Conservation (phyloP, 768 basidiomycete species). For the Lentinula raphanica region DNA sequence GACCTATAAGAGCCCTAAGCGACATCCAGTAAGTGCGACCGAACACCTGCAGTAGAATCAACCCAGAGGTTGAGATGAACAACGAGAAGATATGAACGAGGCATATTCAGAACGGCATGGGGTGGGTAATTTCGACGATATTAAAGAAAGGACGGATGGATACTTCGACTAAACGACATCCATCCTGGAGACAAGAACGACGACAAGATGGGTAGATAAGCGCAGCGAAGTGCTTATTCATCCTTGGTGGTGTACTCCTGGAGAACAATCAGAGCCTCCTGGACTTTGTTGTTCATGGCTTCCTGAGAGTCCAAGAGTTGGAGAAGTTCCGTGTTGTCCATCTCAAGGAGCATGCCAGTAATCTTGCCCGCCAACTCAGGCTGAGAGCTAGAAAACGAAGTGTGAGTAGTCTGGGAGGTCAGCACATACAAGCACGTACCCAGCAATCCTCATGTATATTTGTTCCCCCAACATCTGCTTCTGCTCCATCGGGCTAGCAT, state of each 20-base stretch:
- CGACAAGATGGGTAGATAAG: neutral
- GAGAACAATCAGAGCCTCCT: slow-evolving; percentile 85
- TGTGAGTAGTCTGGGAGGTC: slow-evolving; percentile 2
- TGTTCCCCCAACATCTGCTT: slow-evolving; percentile 99
- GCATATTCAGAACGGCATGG: slow-evolving; percentile 1
- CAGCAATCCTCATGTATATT: slow-evolving; percentile 85
- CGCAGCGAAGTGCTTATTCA: slow-evolving; percentile 11
- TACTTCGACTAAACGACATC: slow-evolving; percentile 22
- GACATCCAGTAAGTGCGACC: slow-evolving; percentile 19
- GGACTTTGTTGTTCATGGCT: slow-evolving; percentile 84
- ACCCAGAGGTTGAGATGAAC: slow-evolving; percentile 19
- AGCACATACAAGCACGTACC: slow-evolving; percentile 42
- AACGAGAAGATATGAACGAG: slow-evolving; percentile 33
- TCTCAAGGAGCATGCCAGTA: slow-evolving; percentile 98
- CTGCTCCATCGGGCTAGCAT: slow-evolving; percentile 79
- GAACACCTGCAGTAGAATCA: slow-evolving; percentile 24
- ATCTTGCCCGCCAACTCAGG: slow-evolving; percentile 97
- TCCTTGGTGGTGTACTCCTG: slow-evolving; percentile 72
- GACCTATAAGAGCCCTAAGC: slow-evolving; percentile 45
- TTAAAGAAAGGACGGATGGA: slow-evolving; percentile 47
- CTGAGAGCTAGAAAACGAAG: slow-evolving; percentile 50
- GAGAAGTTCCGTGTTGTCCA: slow-evolving; percentile 93
- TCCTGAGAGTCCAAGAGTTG: slow-evolving; percentile 81
- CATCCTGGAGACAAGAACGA: slow-evolving; percentile 20
- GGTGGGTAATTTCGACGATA: slow-evolving; percentile 5